Evolutionary conservation across 2,329 filamentous ascomycete genomes (phyloP), one percentile per base, ranked within the genome.

Genomic region (Thelonectria olida): DNA sequence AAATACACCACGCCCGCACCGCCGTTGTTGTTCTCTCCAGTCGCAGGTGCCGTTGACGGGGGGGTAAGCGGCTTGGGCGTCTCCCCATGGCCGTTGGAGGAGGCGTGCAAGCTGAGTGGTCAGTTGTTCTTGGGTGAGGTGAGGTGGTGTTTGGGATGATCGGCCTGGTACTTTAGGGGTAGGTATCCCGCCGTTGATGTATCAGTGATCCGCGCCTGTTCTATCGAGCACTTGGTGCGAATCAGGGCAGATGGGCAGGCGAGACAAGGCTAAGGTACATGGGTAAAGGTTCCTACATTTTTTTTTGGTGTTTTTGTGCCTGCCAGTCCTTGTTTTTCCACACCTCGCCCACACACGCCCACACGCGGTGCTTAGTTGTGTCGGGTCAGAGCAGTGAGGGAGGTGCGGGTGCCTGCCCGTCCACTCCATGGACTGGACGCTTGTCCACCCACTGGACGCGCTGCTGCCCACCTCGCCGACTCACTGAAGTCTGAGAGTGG

Each of bases 41-140:
- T 36, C 50, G 57, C 34, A 54, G 57, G 13, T 15, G 19, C 19
- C n/a, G 42, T 20, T 27, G 22, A 10, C 12, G 27, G 44, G 51
- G 57, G 50, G 57, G 44, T 15, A 44, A 50, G 57, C 51, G 45
- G 57, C 57, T 45, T 54, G 57, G 44, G 45, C 39, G 39, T 36
- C 39, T 47, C 36, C 28, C 45, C 27, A 36, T 31, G 36, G 25
- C 28, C n/a, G 51, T 39, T 17, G 36, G 57, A 36, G 38, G 52
- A 61, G 51, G 58, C 52, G 52, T 55, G 58, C 45, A 55, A 48
- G 55, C 50, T 53, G 39, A 52, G 28, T 58, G 55, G 48, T 53
- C 48, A 48, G 45, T 41, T n/a, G n/a, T 45, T 44, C 25, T 20
- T 38, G n/a, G n/a, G n/a, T n/a, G n/a, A n/a, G n/a, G n/a, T n/a